phyloP scores from a whole-genome alignment of 2,329 filamentous ascomycete species.

The Stylonectria norvegica region DNA sequence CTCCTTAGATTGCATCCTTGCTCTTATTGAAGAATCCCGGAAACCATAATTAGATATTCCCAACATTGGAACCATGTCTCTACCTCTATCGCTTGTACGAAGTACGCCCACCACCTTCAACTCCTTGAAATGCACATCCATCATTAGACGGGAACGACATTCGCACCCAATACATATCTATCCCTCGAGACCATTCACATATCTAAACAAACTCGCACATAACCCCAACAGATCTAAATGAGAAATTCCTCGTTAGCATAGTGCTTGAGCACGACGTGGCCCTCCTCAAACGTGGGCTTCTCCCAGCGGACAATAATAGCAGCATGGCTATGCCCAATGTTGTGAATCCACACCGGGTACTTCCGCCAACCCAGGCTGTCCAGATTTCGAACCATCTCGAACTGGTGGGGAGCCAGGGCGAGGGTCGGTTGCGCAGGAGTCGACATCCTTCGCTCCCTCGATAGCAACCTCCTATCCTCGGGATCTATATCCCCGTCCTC shows the following conservation, averaged over 20 bases:
- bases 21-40: too few species aligned
- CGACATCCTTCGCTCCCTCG: conserved; percentile 40
- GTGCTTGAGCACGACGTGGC: conserved; percentile 72
- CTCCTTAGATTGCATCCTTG: too few species aligned
- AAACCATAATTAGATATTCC: too few species aligned
- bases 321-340: conserved; percentile 77
- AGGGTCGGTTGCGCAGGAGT: conserved; percentile 61
- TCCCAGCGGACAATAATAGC: conserved; percentile 81
- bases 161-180: neutral
- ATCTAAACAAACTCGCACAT: neutral
- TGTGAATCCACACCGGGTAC: conserved; percentile 71
- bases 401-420: conserved; percentile 75
- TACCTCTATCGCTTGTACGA: too few species aligned
- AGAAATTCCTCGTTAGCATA: conserved; percentile 75
- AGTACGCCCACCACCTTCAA: too few species aligned
- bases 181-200: conserved; percentile 2
- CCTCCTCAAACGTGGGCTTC: conserved; percentile 68
- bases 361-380: conserved; percentile 64
- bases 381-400: conserved; percentile 76
- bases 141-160: too few species aligned
- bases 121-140: too few species aligned
- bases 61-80: too few species aligned
- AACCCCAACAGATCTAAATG: conserved; percentile 19
- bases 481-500: conserved; percentile 33
- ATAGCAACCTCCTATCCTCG: conserved; percentile 41